Evolutionary conservation across 352 stramenopile species (phyloP), one percentile per base, ranked within the genome.

Genomic region (Pythium graminicola): DNA sequence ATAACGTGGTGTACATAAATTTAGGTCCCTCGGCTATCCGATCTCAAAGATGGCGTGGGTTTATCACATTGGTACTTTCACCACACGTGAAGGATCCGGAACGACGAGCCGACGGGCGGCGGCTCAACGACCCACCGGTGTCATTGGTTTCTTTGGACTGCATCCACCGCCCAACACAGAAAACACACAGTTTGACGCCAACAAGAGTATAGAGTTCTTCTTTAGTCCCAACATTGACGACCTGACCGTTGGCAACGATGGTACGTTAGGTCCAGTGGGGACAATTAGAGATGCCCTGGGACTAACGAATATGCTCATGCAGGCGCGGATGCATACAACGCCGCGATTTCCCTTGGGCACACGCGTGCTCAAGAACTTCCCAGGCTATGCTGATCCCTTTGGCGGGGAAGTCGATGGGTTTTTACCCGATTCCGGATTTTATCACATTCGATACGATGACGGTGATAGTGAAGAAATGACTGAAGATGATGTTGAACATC

Each of bases 391-490:
- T 2, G 59, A 86, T 2, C 71, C 76, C 8, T 90, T 90, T 43
- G 26, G 60, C 8, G 79, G 79, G n/a, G 72, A 60, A 1, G 71
- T 90, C 35, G 76, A 90, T 57, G 38, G 66, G 19, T 76, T 78
- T 49, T 63, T 71, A 14, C 35, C 62, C 6, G 40, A 57, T 4
- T 81, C 79, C 10, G 61, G 79, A 20, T 88, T 83, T 39, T 90
- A 90, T 42, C 76, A 88, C 50, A 77, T 90, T 53, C 70, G 62
- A 10, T 90, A 90, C 41, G 79, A 90, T 35, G 79, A 90, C 44
- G 79, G 76, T 20, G 79, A 90, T 54, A 86, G 73, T 29, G 79
- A 90, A 46, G 79, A 90, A 51, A 90, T 90, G 79, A 88, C 76
- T 1, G 79, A 90, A 50, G 67, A 76, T 16, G 79, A 90, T 38